Evolutionary conservation across 2,329 filamentous ascomycete genomes (phyloP).

Genomic region (Tothia fuscella): DNA sequence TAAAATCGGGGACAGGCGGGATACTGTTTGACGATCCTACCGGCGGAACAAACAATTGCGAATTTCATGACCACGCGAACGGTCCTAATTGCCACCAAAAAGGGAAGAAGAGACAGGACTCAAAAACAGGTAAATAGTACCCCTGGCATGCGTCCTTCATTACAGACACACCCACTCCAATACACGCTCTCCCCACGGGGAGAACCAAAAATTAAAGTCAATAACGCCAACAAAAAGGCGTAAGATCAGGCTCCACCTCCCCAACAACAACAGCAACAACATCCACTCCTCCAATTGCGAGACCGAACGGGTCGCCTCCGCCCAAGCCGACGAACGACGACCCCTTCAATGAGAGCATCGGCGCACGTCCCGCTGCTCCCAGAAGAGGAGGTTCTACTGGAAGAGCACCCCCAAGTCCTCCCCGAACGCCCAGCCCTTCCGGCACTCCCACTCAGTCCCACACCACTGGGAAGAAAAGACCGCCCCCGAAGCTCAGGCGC

Average conservation of each 20-base stretch:
- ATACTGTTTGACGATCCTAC: conserved; percentile 42
- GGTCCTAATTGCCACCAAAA: conserved; percentile 24
- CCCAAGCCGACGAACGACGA: conserved; percentile 5
- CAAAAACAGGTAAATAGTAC: conserved; percentile 10
- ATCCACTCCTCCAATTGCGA: conserved; percentile 8
- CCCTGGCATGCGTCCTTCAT: not conserved
- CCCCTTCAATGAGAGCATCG: conserved; percentile 5
- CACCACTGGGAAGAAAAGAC: conserved; percentile 3
- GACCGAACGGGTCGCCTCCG: conserved; percentile 2
- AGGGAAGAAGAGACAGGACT: conserved; percentile 7
- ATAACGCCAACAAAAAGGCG: conserved; percentile 6
- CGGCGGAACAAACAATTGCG: conserved; percentile 29
- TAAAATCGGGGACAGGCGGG: conserved; percentile 36
- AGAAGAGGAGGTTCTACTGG: not conserved
- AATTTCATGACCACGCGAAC: conserved; percentile 39
- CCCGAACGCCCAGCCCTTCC: not conserved
- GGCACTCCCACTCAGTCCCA: not conserved
- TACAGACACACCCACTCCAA: not conserved
- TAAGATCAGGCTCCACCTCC: conserved; percentile 4
- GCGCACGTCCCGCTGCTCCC: not conserved
- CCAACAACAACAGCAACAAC: not conserved
- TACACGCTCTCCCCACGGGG: not conserved
- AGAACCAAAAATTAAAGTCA: not conserved
- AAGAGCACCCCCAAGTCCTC: not conserved
- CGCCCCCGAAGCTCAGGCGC: conserved; percentile 5